Base-by-base conservation (phyloP, 805 yeast genomes). In the Hanseniaspora singularis region DNA sequence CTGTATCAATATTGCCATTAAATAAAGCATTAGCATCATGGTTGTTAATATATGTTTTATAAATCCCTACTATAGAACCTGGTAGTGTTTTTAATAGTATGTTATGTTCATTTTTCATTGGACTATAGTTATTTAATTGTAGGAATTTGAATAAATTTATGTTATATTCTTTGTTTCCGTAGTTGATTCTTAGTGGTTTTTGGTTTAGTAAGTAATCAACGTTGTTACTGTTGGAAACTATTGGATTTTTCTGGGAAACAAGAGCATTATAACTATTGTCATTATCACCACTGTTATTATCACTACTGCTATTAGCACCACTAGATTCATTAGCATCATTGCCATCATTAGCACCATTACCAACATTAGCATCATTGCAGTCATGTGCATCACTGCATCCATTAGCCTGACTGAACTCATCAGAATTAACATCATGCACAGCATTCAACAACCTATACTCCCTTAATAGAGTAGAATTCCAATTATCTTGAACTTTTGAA, bases 391-490 rank as follows among this genome's bases (percentile, higher is more conserved):
- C n/a, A n/a, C n/a, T n/a, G n/a, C n/a, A n/a, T n/a, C n/a, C n/a
- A n/a, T n/a, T n/a, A n/a, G n/a, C n/a, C n/a, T n/a, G n/a, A n/a
- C n/a, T n/a, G n/a, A 43, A 19, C 11, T 20, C 32, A 28, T 38
- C 43, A 23, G 41, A 31, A 2, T 36, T 14, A 15, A 31, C 4
- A 23, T 64, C 64, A 59, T 81, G 88, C 53, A 81, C 70, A 54
- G 77, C 72, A 1, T 73, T 57, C 15, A 79, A 52, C 22, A 70
- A 64, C 53, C 71, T 74, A 51, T 76, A 70, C 12, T 63, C 65
- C 46, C 86, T 59, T 8, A 76, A 56, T 42, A 76, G 79, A 0
- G 74, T 53, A 0, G 84, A 58, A 63, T 31, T 78, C 65, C 57
- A 74, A 66, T 46, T 60, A 61, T 7, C 64, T 16, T 47, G 50